These are phyloP conservation scores for Hortaea sp. DNA, from an alignment of 2,329 filamentous ascomycete genomes.

Conservation along the genomic window DNA sequence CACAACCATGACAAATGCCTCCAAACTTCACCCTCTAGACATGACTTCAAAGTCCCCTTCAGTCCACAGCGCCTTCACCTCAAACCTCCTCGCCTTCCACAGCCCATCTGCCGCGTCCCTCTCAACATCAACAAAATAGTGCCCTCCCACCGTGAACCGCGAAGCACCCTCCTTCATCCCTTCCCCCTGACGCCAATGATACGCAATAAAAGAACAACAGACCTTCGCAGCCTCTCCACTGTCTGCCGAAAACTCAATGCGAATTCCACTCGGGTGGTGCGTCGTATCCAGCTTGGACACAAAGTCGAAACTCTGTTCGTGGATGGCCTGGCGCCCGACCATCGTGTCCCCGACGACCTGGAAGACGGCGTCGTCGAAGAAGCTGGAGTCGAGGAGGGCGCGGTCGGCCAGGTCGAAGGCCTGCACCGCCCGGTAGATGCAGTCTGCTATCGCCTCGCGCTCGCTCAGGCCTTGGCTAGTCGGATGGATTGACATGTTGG, in stretches of 20 bases:
- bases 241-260: background rate
- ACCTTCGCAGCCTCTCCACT: background rate
- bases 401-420: background rate
- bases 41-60: background rate
- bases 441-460: background rate
- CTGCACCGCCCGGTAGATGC: background rate
- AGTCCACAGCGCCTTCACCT: background rate
- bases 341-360: background rate
- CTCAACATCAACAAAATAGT: background rate
- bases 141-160: background rate
- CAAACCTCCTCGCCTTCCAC: background rate
- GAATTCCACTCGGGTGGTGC: background rate
- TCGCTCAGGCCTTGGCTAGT: background rate
- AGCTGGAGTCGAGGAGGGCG: background rate
- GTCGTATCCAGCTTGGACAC: background rate
- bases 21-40: background rate
- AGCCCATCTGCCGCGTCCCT: background rate
- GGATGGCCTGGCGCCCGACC: background rate
- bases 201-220: background rate
- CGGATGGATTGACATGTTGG: too few species aligned
- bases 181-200: background rate
- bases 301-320: background rate
- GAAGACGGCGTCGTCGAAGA: background rate
- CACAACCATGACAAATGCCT: background rate
- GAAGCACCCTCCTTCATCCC: background rate